Conservation (phyloP, 495 filamentous ascomycete species). For the Aspergillus heteromorphus region DNA sequence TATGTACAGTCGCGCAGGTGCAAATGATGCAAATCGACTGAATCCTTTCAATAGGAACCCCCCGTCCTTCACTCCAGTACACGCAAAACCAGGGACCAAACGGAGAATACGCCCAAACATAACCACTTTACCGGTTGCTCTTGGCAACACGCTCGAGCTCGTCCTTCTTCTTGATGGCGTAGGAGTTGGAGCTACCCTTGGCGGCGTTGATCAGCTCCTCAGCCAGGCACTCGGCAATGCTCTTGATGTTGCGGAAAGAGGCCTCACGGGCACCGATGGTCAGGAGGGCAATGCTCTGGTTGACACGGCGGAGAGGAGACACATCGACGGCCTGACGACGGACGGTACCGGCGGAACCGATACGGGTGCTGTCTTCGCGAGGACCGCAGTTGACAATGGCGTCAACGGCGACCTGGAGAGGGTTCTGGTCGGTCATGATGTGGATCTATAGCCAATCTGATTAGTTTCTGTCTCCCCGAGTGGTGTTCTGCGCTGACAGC, state of each 20-base stretch:
- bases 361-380: conserved; percentile 99
- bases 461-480: neutral
- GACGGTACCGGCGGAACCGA: conserved; percentile 98
- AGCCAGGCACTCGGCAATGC: conserved; percentile 93
- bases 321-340: conserved; percentile 99
- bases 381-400: conserved; percentile 99
- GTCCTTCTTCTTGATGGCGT: conserved; percentile 99
- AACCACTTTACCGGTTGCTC: conserved; percentile 84
- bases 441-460: conserved; percentile 63
- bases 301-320: conserved; percentile 96
- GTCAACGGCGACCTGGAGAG: conserved; percentile 98
- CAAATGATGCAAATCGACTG: conserved; percentile 44
- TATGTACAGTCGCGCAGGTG: conserved; percentile 45
- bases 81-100: conserved; percentile 43
- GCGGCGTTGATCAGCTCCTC: conserved; percentile 99
- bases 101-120: conserved; percentile 42
- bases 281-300: conserved; percentile 97
- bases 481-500: no score
- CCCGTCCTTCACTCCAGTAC: conserved; percentile 48
- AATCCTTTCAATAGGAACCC: conserved; percentile 44
- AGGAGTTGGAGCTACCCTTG: conserved; percentile 99
- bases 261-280: conserved; percentile 97
- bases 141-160: conserved; percentile 99
- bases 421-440: conserved; percentile 99
- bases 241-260: conserved; percentile 98